A percentile compares a stretch with the other conserved stretches of the same genome.
phyloP scores from a whole-genome alignment of 768 basidiomycete species.

The Calocera cornea region DNA sequence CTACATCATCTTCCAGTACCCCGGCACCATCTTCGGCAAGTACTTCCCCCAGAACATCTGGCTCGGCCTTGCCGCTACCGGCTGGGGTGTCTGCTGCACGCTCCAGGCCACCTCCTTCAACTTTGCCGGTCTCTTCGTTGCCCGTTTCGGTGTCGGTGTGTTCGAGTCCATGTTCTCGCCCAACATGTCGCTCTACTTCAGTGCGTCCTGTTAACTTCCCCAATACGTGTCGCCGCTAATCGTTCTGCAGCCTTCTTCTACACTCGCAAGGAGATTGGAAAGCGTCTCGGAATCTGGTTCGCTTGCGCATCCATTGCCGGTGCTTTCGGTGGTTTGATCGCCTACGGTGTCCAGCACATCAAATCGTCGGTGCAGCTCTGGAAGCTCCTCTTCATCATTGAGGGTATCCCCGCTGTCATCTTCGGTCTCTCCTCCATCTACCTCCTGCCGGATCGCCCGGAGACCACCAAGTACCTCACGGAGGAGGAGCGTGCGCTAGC shows the following conservation, averaged over 20 bases:
- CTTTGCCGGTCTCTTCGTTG: conserved; percentile 43
- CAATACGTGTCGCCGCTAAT: neutral
- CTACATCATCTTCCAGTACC: conserved; percentile 29
- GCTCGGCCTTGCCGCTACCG: conserved; percentile 11
- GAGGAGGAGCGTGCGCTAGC: conserved; percentile 40
- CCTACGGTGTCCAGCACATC: conserved; percentile 62
- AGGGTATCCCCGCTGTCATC: conserved; percentile 55
- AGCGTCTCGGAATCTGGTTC: conserved; percentile 70
- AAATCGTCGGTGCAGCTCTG: conserved; percentile 27
- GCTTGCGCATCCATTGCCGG: conserved; percentile 74
- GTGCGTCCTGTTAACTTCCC: conserved; percentile 28
- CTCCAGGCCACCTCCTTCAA: conserved; percentile 51
- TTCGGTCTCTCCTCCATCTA: conserved; percentile 45
- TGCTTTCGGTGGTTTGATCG: conserved; percentile 73
- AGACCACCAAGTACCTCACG: conserved; percentile 47
- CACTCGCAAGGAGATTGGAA: conserved; percentile 57
- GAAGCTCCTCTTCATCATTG: conserved; percentile 60
- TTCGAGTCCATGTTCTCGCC: conserved; percentile 73
- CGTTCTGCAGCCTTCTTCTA: conserved; percentile 51
- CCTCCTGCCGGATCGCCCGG: conserved; percentile 56
- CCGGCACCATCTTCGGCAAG: conserved; percentile 8
- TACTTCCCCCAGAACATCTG: conserved; percentile 8
- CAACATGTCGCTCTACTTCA: conserved; percentile 63
- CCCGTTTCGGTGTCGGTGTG: conserved; percentile 51
- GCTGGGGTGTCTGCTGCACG: conserved; percentile 66